phyloP scores from a whole-genome alignment of 2,329 filamentous ascomycete species.

The Aspergillus ibericus region DNA sequence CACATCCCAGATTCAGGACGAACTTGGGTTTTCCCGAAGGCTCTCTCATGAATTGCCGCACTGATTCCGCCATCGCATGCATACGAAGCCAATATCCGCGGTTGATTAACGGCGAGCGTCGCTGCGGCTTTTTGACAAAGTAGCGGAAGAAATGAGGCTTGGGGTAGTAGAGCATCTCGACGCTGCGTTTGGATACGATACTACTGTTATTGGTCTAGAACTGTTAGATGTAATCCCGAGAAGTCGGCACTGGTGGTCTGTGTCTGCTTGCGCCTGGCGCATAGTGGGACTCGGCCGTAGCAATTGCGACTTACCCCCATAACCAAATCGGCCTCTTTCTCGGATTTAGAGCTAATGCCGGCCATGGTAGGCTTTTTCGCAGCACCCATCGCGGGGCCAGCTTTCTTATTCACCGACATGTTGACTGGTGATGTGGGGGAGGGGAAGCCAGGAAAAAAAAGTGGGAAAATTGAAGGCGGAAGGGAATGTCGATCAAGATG shows the following conservation, averaged over 20 bases:
- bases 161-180: constrained; percentile 83
- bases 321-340: constrained; percentile 52
- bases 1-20: constrained; percentile 82
- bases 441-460: constrained; percentile 10
- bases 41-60: constrained; percentile 69
- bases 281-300: background rate
- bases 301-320: constrained; percentile 50
- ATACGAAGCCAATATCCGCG: constrained; percentile 85
- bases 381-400: constrained; percentile 14
- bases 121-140: constrained; percentile 81
- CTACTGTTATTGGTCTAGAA: constrained; percentile 81
- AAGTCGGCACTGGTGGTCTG: constrained; percentile 1
- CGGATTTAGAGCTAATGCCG: constrained; percentile 27
- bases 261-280: constrained; percentile 4
- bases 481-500: constrained; percentile 33
- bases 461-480: background rate
- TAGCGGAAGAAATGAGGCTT: constrained; percentile 83
- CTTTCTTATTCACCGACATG: constrained; percentile 2
- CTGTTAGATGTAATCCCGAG: background rate
- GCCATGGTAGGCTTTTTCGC: constrained; percentile 21
- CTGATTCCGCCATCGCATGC: constrained; percentile 73
- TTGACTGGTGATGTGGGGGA: background rate
- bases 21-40: constrained; percentile 62
- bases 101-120: constrained; percentile 85
- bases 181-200: constrained; percentile 87